Base-by-base conservation (phyloP, 2,329 filamentous ascomycete species). In the Botrytis byssoidea region DNA sequence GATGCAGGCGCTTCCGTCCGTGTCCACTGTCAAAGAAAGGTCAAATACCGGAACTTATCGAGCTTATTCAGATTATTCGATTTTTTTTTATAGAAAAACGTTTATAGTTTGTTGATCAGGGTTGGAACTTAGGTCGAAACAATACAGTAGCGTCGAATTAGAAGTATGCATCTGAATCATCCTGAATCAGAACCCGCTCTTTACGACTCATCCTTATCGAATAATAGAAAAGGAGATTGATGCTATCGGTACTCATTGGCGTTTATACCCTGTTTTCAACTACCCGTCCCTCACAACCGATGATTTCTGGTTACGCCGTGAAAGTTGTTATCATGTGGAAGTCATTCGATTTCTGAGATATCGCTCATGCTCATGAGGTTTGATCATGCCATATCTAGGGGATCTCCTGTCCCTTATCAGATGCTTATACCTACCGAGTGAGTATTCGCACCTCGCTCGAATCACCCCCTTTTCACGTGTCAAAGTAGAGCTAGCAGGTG, bases 401-500 rank as follows among this genome's bases (percentile, higher is more conserved):
- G 60, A n/a, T 29, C 40, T 65, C 61, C 35, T 8, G n/a, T 67
- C 29, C 25, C 48, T 29, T 35, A 29, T 67, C 64, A 67, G 64
- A 68, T 68, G 65, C 37, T 32, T 16, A 55, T 5, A 51, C 35
- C 32, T 10, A 51, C 25, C 22, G 2, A 7, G 5, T 3, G 2
- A 7, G 5, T 3, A n/a, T 32, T 18, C 18, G 37, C 9, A 22
- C 22, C 44, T 67, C 46, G 44, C 46, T 40, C 32, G 10, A 29
- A 35, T 25, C 20, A 29, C 37, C 65, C 32, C 65, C 48, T 68
- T 68, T 68, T 37, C 48, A 67, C 65, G 29, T 40, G 65, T 67
- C 14, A 55, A 40, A 14, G 14, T 29, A 40, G 65, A 37, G 44
- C 46, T 25, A 66, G 42, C 7, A 16, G 16, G 44, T n/a, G 46